Evolutionary conservation across 2,329 filamentous ascomycete species (phyloP).

Genomic region (Rasamsonia emersonii): DNA sequence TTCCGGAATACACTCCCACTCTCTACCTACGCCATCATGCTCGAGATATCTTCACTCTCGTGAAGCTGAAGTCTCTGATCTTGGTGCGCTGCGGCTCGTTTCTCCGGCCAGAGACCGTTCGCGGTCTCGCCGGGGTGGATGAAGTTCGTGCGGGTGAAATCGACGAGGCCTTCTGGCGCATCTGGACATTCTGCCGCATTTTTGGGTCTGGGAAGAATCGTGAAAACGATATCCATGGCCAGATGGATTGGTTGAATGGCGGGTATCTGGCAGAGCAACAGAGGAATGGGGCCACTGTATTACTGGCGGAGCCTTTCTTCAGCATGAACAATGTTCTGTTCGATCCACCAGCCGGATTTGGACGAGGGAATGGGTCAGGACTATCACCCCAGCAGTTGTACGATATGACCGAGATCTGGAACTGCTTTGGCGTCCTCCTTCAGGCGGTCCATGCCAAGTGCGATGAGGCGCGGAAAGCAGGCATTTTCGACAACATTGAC

Average conservation of each 20-base stretch:
- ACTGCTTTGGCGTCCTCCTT: constrained; percentile 49
- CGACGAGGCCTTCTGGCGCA: constrained; percentile 55
- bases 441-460: constrained; percentile 48
- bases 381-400: constrained; percentile 50
- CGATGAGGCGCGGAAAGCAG: constrained; percentile 45
- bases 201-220: constrained; percentile 52
- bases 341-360: constrained; percentile 50
- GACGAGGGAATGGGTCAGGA: constrained; percentile 46
- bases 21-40: constrained; percentile 45
- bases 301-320: constrained; percentile 41
- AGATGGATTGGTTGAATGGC: constrained; percentile 56
- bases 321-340: constrained; percentile 47
- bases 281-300: constrained; percentile 36
- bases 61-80: constrained; percentile 48
- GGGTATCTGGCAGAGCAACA: constrained; percentile 44
- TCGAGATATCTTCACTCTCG: constrained; percentile 46
- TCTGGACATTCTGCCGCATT: constrained; percentile 58
- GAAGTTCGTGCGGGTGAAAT: constrained; percentile 42
- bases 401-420: constrained; percentile 59
- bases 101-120: constrained; percentile 48
- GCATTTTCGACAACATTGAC: constrained; percentile 49
- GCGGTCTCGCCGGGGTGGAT: constrained; percentile 43
- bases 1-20: constrained; percentile 45
- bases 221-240: constrained; percentile 50
- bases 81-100: constrained; percentile 48